These are phyloP conservation scores for Peterozyma xylosa DNA, from an alignment of 805 yeast genomes.

Conservation along the genomic window DNA sequence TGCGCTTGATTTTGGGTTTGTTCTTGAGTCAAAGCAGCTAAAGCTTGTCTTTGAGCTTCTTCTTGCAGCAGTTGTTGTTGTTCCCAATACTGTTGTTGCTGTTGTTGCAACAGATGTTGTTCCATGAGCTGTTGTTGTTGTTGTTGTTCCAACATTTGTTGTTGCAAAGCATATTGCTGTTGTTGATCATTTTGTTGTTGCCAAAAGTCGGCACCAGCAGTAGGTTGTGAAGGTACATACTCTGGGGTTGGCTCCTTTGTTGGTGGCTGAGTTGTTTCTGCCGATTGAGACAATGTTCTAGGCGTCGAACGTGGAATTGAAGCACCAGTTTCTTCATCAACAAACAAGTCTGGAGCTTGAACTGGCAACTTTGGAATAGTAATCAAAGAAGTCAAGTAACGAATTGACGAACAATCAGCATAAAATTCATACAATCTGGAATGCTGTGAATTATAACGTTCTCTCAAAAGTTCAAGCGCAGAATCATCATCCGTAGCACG, in stretches of 20 bases:
- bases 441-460: constrained; percentile 66
- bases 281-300: constrained; percentile 23
- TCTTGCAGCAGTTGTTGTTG: constrained; percentile 68
- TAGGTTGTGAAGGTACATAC: constrained; percentile 44
- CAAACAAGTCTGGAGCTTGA: constrained; percentile 52
- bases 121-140: constrained; percentile 54
- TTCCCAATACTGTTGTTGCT: constrained; percentile 68
- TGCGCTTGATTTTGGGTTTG: constrained; percentile 70
- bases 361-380: constrained; percentile 64
- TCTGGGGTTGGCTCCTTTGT: constrained; percentile 33
- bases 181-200: constrained; percentile 39
- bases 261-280: constrained; percentile 12
- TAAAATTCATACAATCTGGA: constrained; percentile 71
- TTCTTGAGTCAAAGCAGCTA: constrained; percentile 58
- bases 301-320: constrained; percentile 14
- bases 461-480: constrained; percentile 66
- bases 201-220: constrained; percentile 40
- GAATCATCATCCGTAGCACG: constrained; percentile 66
- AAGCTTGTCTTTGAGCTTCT: constrained; percentile 61
- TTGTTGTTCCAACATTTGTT: constrained; percentile 17
- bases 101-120: constrained; percentile 60
- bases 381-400: constrained; percentile 72
- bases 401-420: constrained; percentile 82
- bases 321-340: constrained; percentile 36
- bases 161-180: constrained; percentile 25